Percentiles rank a stretch among this genome's conserved stretches.
Evolutionary conservation across 805 yeast species (phyloP).

Genomic region (Saccharomycopsis fodiens): DNA sequence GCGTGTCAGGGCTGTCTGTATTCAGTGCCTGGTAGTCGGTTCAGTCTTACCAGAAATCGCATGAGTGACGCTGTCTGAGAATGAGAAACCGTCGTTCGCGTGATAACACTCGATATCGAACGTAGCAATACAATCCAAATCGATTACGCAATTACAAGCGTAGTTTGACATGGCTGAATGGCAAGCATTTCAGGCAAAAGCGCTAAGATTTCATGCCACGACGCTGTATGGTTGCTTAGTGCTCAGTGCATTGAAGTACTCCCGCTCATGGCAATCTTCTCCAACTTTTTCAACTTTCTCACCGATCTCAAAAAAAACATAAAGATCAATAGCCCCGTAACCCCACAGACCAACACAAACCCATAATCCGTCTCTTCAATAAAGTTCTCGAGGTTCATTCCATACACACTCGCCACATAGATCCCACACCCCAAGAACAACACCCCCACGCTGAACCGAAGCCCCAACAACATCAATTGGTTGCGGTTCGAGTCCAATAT

Average conservation of each 20-base stretch:
- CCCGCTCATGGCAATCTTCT: constrained; percentile 58
- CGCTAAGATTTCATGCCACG: too few species aligned
- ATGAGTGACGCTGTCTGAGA: too few species aligned
- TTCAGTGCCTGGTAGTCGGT: too few species aligned
- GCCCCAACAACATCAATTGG: constrained; percentile 77
- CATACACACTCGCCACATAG: constrained; percentile 78
- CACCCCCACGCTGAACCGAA: constrained; percentile 77
- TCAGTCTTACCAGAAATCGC: too few species aligned
- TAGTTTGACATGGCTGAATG: too few species aligned
- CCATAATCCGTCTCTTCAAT: constrained; percentile 63
- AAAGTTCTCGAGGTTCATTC: constrained; percentile 76
- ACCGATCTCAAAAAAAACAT: constrained; percentile 47
- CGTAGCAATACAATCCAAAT: too few species aligned
- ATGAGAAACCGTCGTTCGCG: too few species aligned
- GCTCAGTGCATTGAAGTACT: constrained; percentile 15
- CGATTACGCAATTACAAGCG: too few species aligned
- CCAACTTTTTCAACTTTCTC: constrained; percentile 53
- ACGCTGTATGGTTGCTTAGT: too few species aligned
- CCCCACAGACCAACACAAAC: constrained; percentile 46
- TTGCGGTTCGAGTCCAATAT: constrained; percentile 88
- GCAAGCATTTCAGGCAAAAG: too few species aligned
- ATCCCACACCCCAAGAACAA: constrained; percentile 83
- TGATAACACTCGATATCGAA: too few species aligned
- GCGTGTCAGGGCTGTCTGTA: too few species aligned
- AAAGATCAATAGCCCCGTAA: constrained; percentile 29